Base-by-base conservation (phyloP, 140 eudicot species). In the Erigeron philadelphicus region DNA sequence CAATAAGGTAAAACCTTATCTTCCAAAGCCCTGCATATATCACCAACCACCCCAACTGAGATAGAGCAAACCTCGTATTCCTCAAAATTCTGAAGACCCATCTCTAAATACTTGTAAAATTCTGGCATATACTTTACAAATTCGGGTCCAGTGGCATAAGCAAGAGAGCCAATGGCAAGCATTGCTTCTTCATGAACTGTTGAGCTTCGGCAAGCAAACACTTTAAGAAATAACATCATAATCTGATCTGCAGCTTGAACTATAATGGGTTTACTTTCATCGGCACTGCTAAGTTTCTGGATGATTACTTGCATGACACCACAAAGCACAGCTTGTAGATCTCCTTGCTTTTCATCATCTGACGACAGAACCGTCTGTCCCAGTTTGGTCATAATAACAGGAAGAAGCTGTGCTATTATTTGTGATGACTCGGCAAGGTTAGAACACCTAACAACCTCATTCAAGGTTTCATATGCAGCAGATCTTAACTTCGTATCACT, bases 141-240 rank as follows among this genome's bases (percentile, higher is more conserved):
- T 38, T 82, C 87, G 0, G 84, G 83, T 57, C 97, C 96, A 67
- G 95, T 82, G n/a, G 96, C 96, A 67, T 91, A 88, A 25, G 97
- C 96, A 66, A 91, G 75, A 9, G 96, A 88, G 64, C 97, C 97
- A 64, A 91, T 91, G 7, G 95, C 95, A 49, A 90, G 95, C 97
- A 90, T 90, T 53, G 97, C 97, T 81, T 91, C 97, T 74, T 88
- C 97, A 19, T 85, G 96, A 25, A 91, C 96, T 10, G 96, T 91
- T 23, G 90, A 84, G 76, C 96, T 91, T 46, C 87, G 86, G 23
- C 96, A 88, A 62, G 83, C 85, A 73, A 91, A 91, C 21, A 88
- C 90, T 49, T 79, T 85, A 47, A 91, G 87, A 76, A 91, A 88
- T 59, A 88, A 40, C 59, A 80, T 42, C 96, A 91, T 88, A 11